Conservation (phyloP, 1,284 basidiomycete species). For the Austropuccinia psidii region DNA sequence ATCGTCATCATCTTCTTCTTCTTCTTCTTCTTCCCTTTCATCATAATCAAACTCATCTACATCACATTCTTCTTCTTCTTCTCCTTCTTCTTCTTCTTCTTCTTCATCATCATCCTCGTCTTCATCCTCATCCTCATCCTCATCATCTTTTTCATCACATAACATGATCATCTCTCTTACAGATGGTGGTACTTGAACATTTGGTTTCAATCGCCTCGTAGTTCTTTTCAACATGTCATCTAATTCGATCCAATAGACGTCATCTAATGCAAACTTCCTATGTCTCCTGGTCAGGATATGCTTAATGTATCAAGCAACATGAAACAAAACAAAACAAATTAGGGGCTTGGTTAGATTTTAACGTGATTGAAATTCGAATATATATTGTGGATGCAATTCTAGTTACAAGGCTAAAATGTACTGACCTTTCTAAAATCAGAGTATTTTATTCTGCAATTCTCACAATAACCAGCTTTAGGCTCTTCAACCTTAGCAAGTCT, state of each 20-base stretch:
- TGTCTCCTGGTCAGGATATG: slow-evolving; percentile 72
- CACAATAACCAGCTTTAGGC: slow-evolving; percentile 92
- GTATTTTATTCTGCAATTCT: slow-evolving; percentile 87
- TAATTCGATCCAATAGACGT: slow-evolving; percentile 70
- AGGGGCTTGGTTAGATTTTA: no score
- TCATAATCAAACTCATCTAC: slow-evolving; percentile 24
- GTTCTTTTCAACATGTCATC: slow-evolving; percentile 71
- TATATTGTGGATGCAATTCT: background rate
- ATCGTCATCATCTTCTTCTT: slow-evolving; percentile 42
- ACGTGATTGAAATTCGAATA: no score
- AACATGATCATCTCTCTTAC: slow-evolving; percentile 13
- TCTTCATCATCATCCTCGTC: slow-evolving; percentile 4
- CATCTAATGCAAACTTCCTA: slow-evolving; percentile 72
- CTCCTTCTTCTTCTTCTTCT: background rate
- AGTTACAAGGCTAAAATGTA: slow-evolving; percentile 37
- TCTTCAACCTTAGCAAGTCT: slow-evolving; percentile 62
- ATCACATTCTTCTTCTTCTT: background rate
- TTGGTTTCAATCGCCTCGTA: slow-evolving; percentile 56
- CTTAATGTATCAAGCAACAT: slow-evolving; percentile 50
- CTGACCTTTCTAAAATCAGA: slow-evolving; percentile 75
- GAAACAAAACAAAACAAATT: no score
- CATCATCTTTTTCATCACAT: slow-evolving; percentile 1
- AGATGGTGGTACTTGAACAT: slow-evolving; percentile 21
- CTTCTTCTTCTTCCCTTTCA: slow-evolving; percentile 38
- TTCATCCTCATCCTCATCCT: slow-evolving; percentile 4